phyloP scores from a whole-genome alignment of 352 stramenopile genomes.

The Pythium vanterpoolii region DNA sequence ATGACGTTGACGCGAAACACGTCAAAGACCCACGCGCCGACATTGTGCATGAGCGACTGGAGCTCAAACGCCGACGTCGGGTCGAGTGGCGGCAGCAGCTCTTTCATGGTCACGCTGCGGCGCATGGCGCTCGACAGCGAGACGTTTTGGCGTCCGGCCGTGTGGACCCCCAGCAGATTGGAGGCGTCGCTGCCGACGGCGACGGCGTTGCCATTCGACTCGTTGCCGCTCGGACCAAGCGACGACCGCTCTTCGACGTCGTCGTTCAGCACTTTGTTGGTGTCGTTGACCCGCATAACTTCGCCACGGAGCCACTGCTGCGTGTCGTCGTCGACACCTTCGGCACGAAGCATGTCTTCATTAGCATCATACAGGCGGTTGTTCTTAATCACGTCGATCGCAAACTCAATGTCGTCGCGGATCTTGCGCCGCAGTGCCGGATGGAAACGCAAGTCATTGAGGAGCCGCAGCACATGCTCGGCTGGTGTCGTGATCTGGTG shows the following conservation, averaged over 20 bases:
- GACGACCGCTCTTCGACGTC: conserved; percentile 32
- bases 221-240: conserved; percentile 1
- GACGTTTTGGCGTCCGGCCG: too few species aligned
- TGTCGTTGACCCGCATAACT: conserved; percentile 68
- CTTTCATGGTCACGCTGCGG: conserved; percentile 56
- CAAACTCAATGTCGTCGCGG: conserved; percentile 68
- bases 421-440: conserved; percentile 51
- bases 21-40: conserved; percentile 70
- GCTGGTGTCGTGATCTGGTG: conserved; percentile 72
- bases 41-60: conserved; percentile 55
- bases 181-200: conserved; percentile 4
- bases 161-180: background rate
- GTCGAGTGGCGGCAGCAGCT: conserved; percentile 56
- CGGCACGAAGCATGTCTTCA: conserved; percentile 54
- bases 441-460: conserved; percentile 80
- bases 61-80: conserved; percentile 64
- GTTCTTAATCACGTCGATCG: conserved; percentile 85
- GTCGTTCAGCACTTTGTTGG: conserved; percentile 48
- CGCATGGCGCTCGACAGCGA: conserved; percentile 6
- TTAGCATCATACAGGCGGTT: conserved; percentile 83
- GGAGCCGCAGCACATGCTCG: conserved; percentile 67
- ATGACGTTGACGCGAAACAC: conserved; percentile 71
- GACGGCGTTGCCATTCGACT: conserved; percentile 8
- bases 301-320: conserved; percentile 83
- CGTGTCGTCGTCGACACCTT: conserved; percentile 76